phyloP scores from a whole-genome alignment of 2,329 filamentous ascomycete species.

The Sclerotinia subarctica region DNA sequence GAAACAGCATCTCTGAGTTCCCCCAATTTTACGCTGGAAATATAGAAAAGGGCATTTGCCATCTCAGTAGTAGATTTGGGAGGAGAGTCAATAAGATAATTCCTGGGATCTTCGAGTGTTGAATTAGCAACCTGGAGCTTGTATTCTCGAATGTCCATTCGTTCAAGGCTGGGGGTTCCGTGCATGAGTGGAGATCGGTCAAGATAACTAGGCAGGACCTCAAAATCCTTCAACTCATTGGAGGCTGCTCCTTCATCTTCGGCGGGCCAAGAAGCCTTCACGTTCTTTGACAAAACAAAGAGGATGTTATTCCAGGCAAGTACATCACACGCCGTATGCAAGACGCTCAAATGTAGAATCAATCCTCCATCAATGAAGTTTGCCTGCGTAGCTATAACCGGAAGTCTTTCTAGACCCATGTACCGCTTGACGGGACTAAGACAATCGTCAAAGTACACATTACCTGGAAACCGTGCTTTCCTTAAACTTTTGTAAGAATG shows the following conservation, averaged over 20 bases:
- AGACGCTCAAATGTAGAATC: slow-evolving; percentile 14
- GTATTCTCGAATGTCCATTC: slow-evolving; percentile 14
- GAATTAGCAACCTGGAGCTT: slow-evolving; percentile 5
- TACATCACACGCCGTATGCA: slow-evolving; percentile 13
- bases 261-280: slow-evolving; percentile 8
- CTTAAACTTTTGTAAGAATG: slow-evolving; percentile 13
- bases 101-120: slow-evolving; percentile 1
- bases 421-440: neutral
- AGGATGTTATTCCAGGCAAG: slow-evolving; percentile 1
- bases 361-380: slow-evolving; percentile 18
- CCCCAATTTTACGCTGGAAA: neutral
- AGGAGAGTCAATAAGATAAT: neutral
- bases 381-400: slow-evolving; percentile 12
- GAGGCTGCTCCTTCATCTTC: neutral
- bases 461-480: slow-evolving; percentile 5
- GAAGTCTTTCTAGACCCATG: neutral
- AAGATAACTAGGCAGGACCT: neutral
- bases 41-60: slow-evolving; percentile 9
- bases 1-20: slow-evolving; percentile 1
- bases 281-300: neutral
- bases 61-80: slow-evolving; percentile 11
- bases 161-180: neutral
- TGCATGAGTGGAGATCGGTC: slow-evolving; percentile 10
- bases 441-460: neutral
- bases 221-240: neutral